These are phyloP conservation scores for Leersia perrieri DNA, from an alignment of 176 grass and related monocot genomes.

Conservation along the genomic window DNA sequence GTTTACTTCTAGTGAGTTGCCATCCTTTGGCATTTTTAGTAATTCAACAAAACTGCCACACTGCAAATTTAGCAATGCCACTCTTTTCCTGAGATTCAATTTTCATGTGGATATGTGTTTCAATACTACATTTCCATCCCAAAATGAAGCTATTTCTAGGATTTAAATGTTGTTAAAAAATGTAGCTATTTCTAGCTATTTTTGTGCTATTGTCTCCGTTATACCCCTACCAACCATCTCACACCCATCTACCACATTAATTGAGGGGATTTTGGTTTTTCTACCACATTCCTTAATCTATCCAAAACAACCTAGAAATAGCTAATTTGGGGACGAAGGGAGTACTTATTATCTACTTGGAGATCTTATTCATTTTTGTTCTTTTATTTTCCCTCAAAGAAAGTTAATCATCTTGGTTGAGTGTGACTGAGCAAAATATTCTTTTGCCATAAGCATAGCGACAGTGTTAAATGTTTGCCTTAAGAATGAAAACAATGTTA, in stretches of 20 bases:
- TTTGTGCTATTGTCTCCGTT: too few species aligned
- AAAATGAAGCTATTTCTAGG: too few species aligned
- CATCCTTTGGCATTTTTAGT: slow-evolving; percentile 16
- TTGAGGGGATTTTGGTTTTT: too few species aligned
- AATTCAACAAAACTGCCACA: background rate
- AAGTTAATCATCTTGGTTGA: slow-evolving; percentile 1
- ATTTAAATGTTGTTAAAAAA: too few species aligned
- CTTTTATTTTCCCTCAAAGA: background rate
- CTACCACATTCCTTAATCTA: too few species aligned
- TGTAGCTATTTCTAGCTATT: too few species aligned
- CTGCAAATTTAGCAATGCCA: background rate
- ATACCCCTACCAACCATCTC: too few species aligned
- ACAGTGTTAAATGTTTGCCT: background rate
- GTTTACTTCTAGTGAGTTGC: slow-evolving; percentile 31
- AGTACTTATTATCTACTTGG: background rate
- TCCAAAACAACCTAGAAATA: too few species aligned
- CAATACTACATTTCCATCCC: too few species aligned
- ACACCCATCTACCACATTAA: too few species aligned
- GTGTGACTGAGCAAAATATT: background rate
- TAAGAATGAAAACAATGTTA: background rate
- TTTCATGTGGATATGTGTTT: slow-evolving; percentile 23
- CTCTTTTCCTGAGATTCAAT: slow-evolving; percentile 4
- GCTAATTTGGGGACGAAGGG: too few species aligned
- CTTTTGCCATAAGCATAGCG: slow-evolving; percentile 4
- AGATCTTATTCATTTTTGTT: slow-evolving; percentile 11